A percentile compares a stretch with the other conserved stretches of the same genome.
These are phyloP conservation scores for Calonectria fujianensis DNA, from an alignment of 2,329 filamentous ascomycete species.

Conservation along the genomic window DNA sequence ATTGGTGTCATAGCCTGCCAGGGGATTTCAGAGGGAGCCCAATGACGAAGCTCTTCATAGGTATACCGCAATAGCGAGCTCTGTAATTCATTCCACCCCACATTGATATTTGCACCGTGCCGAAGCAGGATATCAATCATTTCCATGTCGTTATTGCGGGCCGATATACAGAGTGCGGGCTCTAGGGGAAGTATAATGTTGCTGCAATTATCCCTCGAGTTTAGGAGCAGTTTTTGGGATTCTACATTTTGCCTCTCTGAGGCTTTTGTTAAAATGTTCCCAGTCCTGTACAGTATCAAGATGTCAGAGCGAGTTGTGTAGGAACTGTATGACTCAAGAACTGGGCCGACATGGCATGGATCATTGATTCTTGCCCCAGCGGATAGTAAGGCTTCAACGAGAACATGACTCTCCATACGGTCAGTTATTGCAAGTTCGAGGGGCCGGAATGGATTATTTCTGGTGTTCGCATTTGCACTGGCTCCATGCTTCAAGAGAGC, in stretches of 20 bases:
- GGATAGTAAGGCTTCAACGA: background rate
- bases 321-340: background rate
- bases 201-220: too few relatives aligned
- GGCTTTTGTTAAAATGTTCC: background rate
- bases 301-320: too few relatives aligned
- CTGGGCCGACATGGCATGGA: background rate
- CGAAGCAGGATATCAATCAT: background rate
- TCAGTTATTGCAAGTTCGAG: background rate
- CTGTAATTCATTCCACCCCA: background rate
- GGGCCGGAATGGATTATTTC: background rate
- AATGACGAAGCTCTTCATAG: background rate
- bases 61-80: background rate
- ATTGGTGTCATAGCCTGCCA: background rate
- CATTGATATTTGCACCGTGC: background rate
- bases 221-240: background rate
- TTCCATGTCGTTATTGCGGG: background rate
- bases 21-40: background rate
- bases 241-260: background rate
- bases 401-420: background rate
- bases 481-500: background rate
- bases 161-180: background rate
- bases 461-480: background rate
- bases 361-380: background rate
- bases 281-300: background rate
- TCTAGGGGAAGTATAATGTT: background rate